phyloP scores from a whole-genome alignment of 73 alveolate genomes.

The Effrenium voratum region DNA sequence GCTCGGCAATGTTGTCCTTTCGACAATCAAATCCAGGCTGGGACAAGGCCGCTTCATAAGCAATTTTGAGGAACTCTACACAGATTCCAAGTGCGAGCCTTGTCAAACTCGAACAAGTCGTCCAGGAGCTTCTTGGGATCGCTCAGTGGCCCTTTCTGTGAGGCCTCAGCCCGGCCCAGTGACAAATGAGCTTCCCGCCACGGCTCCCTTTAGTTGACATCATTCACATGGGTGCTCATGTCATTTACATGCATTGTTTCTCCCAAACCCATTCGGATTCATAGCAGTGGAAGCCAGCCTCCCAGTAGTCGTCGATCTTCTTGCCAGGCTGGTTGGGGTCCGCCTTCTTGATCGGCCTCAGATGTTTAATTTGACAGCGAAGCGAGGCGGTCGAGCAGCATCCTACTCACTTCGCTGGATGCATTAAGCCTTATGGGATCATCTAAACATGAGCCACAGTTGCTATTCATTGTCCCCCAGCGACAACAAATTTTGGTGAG shows the following conservation, averaged over 20 bases:
- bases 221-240: too few relatives aligned
- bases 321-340: slow-evolving; percentile 92
- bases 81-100: slow-evolving; percentile 55
- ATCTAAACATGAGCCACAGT: too few relatives aligned
- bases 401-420: too few relatives aligned
- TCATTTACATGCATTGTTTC: too few relatives aligned
- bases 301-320: slow-evolving; percentile 97
- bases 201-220: too few relatives aligned
- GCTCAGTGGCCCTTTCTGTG: slow-evolving; percentile 95
- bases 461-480: too few relatives aligned
- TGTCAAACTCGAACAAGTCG: slow-evolving; percentile 95
- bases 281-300: slow-evolving; percentile 50
- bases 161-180: slow-evolving; percentile 35
- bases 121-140: slow-evolving; percentile 96
- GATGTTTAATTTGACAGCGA: too few relatives aligned
- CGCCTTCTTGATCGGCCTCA: slow-evolving; percentile 92
- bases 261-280: not conserved
- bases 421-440: too few relatives aligned
- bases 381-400: too few relatives aligned
- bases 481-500: too few relatives aligned
- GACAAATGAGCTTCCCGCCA: not conserved
- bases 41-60: slow-evolving; percentile 51
- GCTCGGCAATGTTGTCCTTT: slow-evolving; percentile 92
- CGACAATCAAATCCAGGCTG: not conserved
- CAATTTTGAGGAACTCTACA: slow-evolving; percentile 85